Evolutionary conservation across 331 rosid genomes (phyloP).

Genomic region (Malus hybrid): DNA sequence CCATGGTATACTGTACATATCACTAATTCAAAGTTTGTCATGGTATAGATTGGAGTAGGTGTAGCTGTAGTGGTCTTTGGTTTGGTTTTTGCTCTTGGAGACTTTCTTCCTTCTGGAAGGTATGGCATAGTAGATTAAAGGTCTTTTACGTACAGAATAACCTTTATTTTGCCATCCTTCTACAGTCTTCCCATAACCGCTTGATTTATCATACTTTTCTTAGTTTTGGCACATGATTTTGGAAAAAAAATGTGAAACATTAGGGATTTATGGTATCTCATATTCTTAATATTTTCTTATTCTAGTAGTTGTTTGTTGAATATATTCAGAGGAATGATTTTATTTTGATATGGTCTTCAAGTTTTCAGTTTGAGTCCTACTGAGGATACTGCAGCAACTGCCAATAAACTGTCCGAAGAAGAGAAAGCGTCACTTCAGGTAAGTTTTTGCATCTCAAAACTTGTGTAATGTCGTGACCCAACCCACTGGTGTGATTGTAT

Average conservation of each 20-base stretch:
- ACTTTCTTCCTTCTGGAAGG: constrained; percentile 92
- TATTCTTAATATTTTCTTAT: background rate
- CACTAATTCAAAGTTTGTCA: constrained; percentile 13
- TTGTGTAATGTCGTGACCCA: background rate
- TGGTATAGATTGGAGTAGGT: constrained; percentile 78
- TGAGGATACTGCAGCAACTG: constrained; percentile 47
- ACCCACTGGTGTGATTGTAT: background rate
- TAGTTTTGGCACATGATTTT: background rate
- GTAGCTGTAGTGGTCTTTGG: constrained; percentile 76
- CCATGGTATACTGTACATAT: constrained; percentile 9
- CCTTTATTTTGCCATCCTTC: background rate
- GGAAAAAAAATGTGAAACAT: background rate
- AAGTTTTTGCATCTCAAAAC: background rate
- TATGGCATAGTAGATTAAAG: constrained; percentile 19
- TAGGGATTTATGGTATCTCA: background rate
- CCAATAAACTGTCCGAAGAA: constrained; percentile 54
- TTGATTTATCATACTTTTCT: background rate
- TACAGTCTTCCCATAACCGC: background rate
- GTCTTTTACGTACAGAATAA: background rate
- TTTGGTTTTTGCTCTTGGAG: constrained; percentile 84
- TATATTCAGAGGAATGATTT: constrained; percentile 15
- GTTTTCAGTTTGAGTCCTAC: constrained; percentile 52
- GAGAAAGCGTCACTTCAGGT: constrained; percentile 76
- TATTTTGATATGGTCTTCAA: constrained; percentile 20
- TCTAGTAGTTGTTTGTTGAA: constrained; percentile 4